Evolutionary conservation across 1,284 basidiomycete genomes (phyloP).

Genomic region (Athelia psychrophila): DNA sequence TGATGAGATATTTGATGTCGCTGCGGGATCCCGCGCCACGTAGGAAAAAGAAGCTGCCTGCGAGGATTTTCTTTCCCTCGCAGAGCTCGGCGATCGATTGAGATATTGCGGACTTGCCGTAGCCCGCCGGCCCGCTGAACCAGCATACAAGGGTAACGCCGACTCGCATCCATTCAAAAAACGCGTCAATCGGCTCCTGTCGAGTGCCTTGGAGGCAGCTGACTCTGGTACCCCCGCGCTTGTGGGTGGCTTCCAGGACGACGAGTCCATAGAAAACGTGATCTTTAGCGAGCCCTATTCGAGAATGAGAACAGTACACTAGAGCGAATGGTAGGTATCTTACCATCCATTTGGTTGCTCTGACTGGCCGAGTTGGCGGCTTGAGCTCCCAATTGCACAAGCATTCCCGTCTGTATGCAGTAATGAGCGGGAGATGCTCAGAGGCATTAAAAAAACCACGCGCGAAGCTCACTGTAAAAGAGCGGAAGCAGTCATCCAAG

Average conservation of each 20-base stretch:
- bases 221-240: not conserved
- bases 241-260: not conserved
- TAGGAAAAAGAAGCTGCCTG: not conserved
- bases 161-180: not conserved
- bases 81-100: not conserved
- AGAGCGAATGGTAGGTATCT: too few relatives aligned
- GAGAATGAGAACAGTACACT: too few relatives aligned
- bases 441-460: too few relatives aligned
- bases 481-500: not conserved
- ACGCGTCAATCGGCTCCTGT: not conserved
- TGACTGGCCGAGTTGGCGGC: too few relatives aligned
- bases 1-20: not conserved
- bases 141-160: not conserved
- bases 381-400: too few relatives aligned
- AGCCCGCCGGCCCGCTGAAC: not conserved
- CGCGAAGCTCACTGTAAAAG: not conserved
- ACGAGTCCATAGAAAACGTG: too few relatives aligned
- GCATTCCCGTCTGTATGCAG: too few relatives aligned
- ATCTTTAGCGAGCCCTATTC: too few relatives aligned
- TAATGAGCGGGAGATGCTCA: too few relatives aligned
- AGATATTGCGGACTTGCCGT: not conserved
- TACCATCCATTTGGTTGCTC: too few relatives aligned
- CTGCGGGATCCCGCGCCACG: not conserved
- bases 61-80: not conserved
- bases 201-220: not conserved